Percentiles rank a stretch among this genome's conserved stretches.
Conservation (phyloP, 352 stramenopile species). For the Phytophthora capsici region DNA sequence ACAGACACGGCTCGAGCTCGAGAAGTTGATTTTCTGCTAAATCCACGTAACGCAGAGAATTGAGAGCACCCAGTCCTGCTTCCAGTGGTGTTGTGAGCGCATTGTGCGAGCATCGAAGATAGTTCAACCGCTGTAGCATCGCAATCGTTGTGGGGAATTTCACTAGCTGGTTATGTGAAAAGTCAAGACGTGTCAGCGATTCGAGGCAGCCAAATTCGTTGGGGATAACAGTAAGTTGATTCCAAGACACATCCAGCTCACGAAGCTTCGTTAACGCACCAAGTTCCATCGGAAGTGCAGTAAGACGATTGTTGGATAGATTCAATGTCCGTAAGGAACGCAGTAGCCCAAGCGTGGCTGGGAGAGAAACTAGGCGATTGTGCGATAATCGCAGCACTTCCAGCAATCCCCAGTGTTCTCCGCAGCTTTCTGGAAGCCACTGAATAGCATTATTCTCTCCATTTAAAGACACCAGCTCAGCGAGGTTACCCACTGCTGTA, state of each 20-base stretch:
- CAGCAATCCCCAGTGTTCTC: constrained; percentile 31
- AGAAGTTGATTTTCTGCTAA: constrained; percentile 59
- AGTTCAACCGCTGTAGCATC: constrained; percentile 48
- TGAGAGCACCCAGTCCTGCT: constrained; percentile 32
- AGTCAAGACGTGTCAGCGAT: constrained; percentile 44
- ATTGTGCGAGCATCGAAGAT: constrained; percentile 65
- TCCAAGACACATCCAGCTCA: constrained; percentile 68
- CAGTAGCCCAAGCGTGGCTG: constrained; percentile 53
- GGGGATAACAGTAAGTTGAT: constrained; percentile 56
- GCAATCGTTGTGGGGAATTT: constrained; percentile 55
- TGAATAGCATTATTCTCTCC: constrained; percentile 47
- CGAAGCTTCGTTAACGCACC: constrained; percentile 54
- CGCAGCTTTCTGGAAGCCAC: constrained; percentile 39
- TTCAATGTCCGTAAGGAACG: constrained; percentile 38
- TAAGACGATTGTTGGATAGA: constrained; percentile 51
- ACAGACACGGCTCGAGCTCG: constrained; percentile 57
- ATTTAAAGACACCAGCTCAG: constrained; percentile 45
- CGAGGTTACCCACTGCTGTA: constrained; percentile 31
- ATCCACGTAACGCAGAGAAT: constrained; percentile 61
- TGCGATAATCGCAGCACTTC: constrained; percentile 47
- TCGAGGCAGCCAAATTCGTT: constrained; percentile 66
- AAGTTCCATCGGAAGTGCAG: constrained; percentile 55
- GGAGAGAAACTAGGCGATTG: constrained; percentile 53
- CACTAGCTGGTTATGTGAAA: constrained; percentile 63
- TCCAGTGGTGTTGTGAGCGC: constrained; percentile 46